Base-by-base conservation (phyloP, 139 green algal genomes). In the Picochlorum sp. region DNA sequence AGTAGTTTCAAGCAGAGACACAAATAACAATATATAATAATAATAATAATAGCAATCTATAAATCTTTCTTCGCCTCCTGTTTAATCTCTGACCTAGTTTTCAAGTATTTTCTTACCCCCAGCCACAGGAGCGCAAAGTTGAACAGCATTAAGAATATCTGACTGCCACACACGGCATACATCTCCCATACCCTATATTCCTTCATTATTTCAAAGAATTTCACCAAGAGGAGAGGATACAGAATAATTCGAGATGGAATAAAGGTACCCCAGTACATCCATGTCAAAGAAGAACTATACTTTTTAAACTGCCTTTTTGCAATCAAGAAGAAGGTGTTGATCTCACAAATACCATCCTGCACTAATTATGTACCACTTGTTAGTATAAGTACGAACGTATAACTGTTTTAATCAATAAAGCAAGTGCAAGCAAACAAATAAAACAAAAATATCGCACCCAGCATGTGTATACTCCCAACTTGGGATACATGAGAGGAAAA, bases 281-380 rank as follows among this genome's bases (percentile, higher is more conserved):
- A 41, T 22, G 13, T 20, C 14, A 57, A 7, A 47, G 25, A 13
- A 24, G 18, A 14, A 9, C 31, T 40, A 5, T 50, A 44, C 5
- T 44, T 33, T 22, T 43, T 53, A 12, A 31, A 65, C 55, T 80
- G 72, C 36, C 75, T 55, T 22, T 67, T 33, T 25, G 72, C 75
- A 25, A 82, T 82, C 7, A 82, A 50, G 45, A 82, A 82, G 56
- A 77, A 75, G 2, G 75, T 82, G 55, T 82, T 82, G 49, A 82
- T 51, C 55, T 82, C 75, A 5, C 62, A 63, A 5, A 80, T 20
- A 5, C 67, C 67, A 33, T 74, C 63, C n/a, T n/a, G n/a, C n/a
- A n/a, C n/a, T n/a, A n/a, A n/a, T n/a, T n/a, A n/a, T n/a, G n/a
- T n/a, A n/a, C n/a, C n/a, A n/a, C n/a, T n/a, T n/a, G n/a, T n/a